Percentiles rank a stretch among this genome's conserved stretches.
Conservation (phyloP, 2,329 filamentous ascomycete genomes). For the Sclerotinia borealis region DNA sequence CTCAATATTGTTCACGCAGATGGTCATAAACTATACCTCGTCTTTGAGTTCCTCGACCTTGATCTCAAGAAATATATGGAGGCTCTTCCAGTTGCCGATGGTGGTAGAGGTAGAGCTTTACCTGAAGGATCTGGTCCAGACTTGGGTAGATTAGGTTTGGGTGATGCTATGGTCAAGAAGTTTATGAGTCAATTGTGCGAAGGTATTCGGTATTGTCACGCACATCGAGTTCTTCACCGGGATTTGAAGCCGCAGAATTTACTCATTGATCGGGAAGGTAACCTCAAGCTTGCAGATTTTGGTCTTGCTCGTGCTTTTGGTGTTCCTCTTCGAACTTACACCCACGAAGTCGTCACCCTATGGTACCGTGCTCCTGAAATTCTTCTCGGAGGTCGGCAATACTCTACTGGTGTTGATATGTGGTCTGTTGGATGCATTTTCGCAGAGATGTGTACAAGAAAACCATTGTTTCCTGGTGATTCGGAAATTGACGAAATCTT, state of each 20-base stretch:
- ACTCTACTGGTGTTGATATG: slow-evolving; percentile 93
- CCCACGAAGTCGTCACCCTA: slow-evolving; percentile 89
- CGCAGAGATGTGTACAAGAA: slow-evolving; percentile 92
- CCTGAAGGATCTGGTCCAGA: slow-evolving; percentile 67
- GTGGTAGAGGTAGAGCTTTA: slow-evolving; percentile 77
- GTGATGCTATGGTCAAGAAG: slow-evolving; percentile 78
- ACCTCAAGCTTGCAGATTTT: slow-evolving; percentile 87
- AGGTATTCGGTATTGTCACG: slow-evolving; percentile 82
- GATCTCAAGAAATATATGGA: slow-evolving; percentile 98
- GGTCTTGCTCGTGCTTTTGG: slow-evolving; percentile 85
- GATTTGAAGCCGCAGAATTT: slow-evolving; percentile 90
- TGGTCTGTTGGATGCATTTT: slow-evolving; percentile 95
- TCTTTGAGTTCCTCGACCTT: slow-evolving; percentile 85
- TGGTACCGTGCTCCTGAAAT: slow-evolving; percentile 94
- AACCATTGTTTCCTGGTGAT: slow-evolving; percentile 86
- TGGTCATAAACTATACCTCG: slow-evolving; percentile 89
- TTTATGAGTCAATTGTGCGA: slow-evolving; percentile 87
- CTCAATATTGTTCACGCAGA: slow-evolving; percentile 93
- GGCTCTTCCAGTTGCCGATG: slow-evolving; percentile 74
- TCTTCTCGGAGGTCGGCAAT: slow-evolving; percentile 81
- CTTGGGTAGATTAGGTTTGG: slow-evolving; percentile 63
- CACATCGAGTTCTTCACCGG: slow-evolving; percentile 78
- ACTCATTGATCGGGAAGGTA: slow-evolving; percentile 78
- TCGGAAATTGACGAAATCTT: slow-evolving; percentile 93
- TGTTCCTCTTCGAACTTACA: slow-evolving; percentile 85